Percentiles rank a stretch among this genome's conserved stretches.
These are phyloP conservation scores for Hyaloperonospora brassicae DNA, from an alignment of 352 stramenopile species.

Conservation along the genomic window DNA sequence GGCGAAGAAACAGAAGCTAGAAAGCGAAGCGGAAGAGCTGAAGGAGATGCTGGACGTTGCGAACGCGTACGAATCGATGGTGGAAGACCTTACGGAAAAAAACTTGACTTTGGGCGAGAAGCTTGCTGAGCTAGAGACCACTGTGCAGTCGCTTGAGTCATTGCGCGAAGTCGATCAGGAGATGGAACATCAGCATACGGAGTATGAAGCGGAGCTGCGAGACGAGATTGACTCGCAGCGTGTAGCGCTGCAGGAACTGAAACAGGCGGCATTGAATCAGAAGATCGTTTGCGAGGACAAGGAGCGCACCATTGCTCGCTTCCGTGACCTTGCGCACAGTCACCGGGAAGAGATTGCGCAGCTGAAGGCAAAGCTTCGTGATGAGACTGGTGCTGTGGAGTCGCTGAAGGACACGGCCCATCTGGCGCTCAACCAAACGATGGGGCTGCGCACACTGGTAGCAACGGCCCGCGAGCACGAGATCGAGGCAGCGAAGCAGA, in stretches of 20 bases:
- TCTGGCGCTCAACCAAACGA: conserved; percentile 61
- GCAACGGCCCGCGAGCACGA: conserved; percentile 56
- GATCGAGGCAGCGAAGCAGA: conserved; percentile 60
- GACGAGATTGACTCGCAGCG: conserved; percentile 61
- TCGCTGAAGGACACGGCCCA: conserved; percentile 70
- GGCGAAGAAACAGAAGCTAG: conserved; percentile 42
- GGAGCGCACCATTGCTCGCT: conserved; percentile 71
- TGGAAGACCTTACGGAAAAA: conserved; percentile 84
- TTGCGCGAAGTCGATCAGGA: conserved; percentile 82
- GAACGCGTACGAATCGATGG: conserved; percentile 83
- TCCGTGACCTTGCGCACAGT: conserved; percentile 59
- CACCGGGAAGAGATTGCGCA: conserved; percentile 70
- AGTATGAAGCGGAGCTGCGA: conserved; percentile 72
- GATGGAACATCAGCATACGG: conserved; percentile 83
- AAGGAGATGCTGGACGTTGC: conserved; percentile 83
- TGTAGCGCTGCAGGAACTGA: conserved; percentile 46
- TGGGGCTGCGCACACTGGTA: conserved; percentile 55
- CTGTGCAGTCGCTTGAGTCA: conserved; percentile 64
- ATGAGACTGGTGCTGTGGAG: conserved; percentile 60
- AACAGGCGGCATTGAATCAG: conserved; percentile 40
- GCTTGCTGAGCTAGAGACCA: conserved; percentile 64
- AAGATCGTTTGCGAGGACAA: conserved; percentile 65
- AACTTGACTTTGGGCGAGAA: conserved; percentile 80
- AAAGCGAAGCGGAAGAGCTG: conserved; percentile 70
- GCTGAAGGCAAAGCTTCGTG: conserved; percentile 64